These are phyloP conservation scores for Poa pratensis DNA, from an alignment of 176 grass and related monocot genomes.

Conservation along the genomic window DNA sequence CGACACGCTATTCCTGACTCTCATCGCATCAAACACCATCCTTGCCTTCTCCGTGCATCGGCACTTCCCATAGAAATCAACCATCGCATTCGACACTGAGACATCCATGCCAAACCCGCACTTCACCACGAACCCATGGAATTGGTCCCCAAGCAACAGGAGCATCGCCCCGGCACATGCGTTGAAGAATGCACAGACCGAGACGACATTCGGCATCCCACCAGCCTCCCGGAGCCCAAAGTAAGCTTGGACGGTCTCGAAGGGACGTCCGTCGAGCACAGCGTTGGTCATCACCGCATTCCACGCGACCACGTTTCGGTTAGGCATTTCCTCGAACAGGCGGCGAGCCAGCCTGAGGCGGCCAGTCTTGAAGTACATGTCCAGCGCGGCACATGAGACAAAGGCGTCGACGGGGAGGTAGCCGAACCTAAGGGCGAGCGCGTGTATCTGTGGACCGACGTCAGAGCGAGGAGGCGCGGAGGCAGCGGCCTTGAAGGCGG, in stretches of 20 bases:
- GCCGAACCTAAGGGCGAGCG: conserved; percentile 53
- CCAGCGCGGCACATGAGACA: conserved; percentile 70
- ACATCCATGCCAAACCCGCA: conserved; percentile 50
- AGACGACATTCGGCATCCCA: conserved; percentile 54
- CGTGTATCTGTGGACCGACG: conserved; percentile 43
- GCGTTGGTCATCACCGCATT: conserved; percentile 81
- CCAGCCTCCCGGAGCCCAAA: conserved; percentile 52
- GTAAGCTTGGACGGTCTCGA: conserved; percentile 60
- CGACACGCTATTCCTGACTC: conserved; percentile 63
- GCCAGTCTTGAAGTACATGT: conserved; percentile 88
- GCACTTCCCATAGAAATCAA: conserved; percentile 89
- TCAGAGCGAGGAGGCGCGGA: background rate
- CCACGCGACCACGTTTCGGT: conserved; percentile 64
- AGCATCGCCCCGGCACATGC: conserved; percentile 50
- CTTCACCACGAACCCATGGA: conserved; percentile 64
- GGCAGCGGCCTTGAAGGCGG: conserved; percentile 71
- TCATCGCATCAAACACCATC: conserved; percentile 68
- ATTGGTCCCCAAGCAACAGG: conserved; percentile 55
- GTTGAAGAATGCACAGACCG: conserved; percentile 78
- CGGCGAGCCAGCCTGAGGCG: conserved; percentile 42
- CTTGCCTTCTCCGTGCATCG: conserved; percentile 45
- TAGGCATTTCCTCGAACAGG: conserved; percentile 78
- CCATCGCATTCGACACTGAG: conserved; percentile 61
- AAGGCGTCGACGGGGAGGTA: conserved; percentile 60
- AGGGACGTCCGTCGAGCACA: conserved; percentile 55